Conservation (phyloP, 2,329 filamentous ascomycete genomes). For the Botrytis pseudocinerea region DNA sequence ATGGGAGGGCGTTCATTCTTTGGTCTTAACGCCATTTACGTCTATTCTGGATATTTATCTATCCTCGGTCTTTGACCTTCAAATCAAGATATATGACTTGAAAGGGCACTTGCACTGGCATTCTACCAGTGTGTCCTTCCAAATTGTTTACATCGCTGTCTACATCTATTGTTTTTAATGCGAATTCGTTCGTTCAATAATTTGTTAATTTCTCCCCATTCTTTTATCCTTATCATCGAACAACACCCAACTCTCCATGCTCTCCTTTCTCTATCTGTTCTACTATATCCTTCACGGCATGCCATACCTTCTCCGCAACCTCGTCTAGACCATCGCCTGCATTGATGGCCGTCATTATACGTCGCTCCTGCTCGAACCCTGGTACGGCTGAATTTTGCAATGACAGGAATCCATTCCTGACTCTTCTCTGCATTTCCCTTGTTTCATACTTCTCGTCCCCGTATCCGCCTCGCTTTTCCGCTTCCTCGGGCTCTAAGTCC, state of each 20-base stretch:
- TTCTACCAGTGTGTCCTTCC: background rate
- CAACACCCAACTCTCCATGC: conserved; percentile 12
- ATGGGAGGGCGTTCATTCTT: conserved; percentile 34
- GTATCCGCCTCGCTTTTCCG: conserved; percentile 78
- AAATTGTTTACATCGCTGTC: background rate
- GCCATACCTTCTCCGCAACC: conserved; percentile 52
- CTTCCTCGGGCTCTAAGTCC: conserved; percentile 72
- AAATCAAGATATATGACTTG: background rate
- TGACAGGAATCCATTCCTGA: conserved; percentile 70
- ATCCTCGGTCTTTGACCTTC: conserved; percentile 1
- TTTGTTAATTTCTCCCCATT: background rate
- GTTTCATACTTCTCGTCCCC: conserved; percentile 89
- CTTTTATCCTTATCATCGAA: background rate
- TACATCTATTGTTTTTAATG: background rate
- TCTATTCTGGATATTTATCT: conserved; percentile 19
- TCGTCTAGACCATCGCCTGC: conserved; percentile 57
- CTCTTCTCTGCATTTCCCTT: conserved; percentile 75
- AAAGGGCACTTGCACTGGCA: background rate
- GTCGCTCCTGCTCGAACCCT: conserved; percentile 48
- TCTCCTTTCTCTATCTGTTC: conserved; percentile 48
- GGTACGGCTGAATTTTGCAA: conserved; percentile 44
- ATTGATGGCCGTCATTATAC: conserved; percentile 55
- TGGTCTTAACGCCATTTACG: conserved; percentile 42
- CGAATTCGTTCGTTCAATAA: background rate
- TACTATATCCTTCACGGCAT: conserved; percentile 44